Evolutionary conservation across 1,284 basidiomycete species (phyloP), one percentile per base, ranked within the genome.

Genomic region (Tausonia pullulans): DNA sequence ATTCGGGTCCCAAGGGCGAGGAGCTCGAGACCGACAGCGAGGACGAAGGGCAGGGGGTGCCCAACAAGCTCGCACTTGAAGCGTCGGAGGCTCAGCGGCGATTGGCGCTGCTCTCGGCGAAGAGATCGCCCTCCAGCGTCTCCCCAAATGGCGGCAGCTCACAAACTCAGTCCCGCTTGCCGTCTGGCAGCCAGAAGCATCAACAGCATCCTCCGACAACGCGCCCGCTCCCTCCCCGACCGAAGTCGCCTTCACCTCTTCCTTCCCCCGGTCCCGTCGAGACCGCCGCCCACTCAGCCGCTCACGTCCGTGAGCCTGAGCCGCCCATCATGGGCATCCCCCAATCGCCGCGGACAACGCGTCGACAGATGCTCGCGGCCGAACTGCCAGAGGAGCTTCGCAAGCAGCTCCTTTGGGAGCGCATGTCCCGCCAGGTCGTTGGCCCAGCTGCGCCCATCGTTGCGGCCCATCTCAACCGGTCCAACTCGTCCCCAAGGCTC

Each of bases 341-440:
- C 54, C 65, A 66, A 16, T 55, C 57, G 5, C 65, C 65, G 0
- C 44, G 65, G 43, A 66, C 65, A 39, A 66, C 65, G 4, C 57
- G 65, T 8, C 57, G 65, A 16, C 65, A 66, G 58, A 66, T 66
- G 65, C 58, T 66, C 27, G 65, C 65, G 3, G 65, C 65, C 16
- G 65, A 66, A 51, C 61, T 66, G 45, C 65, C 65, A 13, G 65
- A 66, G 27, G 65, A 66, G 54, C 41, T 66, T 6, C 50, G 65
- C 13, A 66, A 66, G 52, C 65, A 66, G 56, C 62, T 66, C 5
- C 60, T 66, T 5, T 66, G 65, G 65, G 65, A 66, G 55, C 61
- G 65, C 13, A 66, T 66, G 65, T 63, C 65, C 6, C 53, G 61
- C 9, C 61, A 66, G 65, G 58, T 62, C n/a, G 27, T 63, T 5